Conservation (phyloP, 768 basidiomycete species). For the Mrakia gelida region DNA sequence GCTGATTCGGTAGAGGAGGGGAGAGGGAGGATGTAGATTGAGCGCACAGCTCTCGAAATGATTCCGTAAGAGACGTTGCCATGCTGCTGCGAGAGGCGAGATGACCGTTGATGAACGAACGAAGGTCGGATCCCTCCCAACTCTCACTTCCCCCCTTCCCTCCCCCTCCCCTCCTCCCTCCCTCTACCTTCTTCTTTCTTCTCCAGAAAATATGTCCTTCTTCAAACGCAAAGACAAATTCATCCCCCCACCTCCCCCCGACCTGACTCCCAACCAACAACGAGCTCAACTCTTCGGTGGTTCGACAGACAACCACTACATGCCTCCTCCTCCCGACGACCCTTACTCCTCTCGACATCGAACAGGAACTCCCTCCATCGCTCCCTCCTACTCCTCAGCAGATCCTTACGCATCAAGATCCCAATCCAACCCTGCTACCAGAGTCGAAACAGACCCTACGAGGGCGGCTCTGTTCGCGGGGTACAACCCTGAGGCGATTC, state of each 20-base stretch:
- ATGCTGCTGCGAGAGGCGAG: neutral
- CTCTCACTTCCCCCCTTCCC: neutral
- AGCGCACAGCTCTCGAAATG: neutral
- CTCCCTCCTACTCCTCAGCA: conserved; percentile 23
- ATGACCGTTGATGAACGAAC: neutral
- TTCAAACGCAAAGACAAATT: conserved; percentile 25
- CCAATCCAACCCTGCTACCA: neutral
- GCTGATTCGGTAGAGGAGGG: neutral
- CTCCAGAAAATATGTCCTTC: conserved; percentile 17
- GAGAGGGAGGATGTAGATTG: neutral
- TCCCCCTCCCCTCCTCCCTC: neutral
- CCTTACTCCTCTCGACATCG: neutral
- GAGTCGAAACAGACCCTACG: conserved; percentile 20
- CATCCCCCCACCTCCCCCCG: conserved; percentile 24
- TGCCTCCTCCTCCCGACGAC: neutral
- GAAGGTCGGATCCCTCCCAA: neutral
- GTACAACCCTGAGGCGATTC: conserved; percentile 29
- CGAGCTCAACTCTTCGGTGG: neutral
- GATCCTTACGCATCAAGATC: conserved; percentile 21
- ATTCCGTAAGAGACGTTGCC: neutral
- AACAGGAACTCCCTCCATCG: conserved; percentile 8
- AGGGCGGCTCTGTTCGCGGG: conserved; percentile 29
- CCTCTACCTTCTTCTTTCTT: neutral
- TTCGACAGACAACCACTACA: neutral
- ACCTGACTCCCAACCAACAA: neutral